phyloP scores from a whole-genome alignment of 306 rosid genomes.

The Castanospermum australe region DNA sequence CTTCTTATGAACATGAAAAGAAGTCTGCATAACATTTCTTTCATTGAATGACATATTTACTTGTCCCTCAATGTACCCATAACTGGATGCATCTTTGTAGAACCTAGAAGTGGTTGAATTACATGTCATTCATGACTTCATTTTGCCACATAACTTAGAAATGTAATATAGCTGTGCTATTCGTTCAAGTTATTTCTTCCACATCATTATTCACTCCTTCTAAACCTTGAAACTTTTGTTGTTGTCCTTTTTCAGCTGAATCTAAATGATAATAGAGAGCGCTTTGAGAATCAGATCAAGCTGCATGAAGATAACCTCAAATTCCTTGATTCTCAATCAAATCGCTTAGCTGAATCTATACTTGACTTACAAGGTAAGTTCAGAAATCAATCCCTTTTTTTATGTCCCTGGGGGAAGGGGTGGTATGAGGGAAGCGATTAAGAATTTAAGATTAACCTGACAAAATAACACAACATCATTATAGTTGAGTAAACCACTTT shows the following conservation, averaged over 20 bases:
- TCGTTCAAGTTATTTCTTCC: not conserved
- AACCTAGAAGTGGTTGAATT: not conserved
- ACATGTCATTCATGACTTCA: not conserved
- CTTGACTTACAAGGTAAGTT: slow-evolving; percentile 41
- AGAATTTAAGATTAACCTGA: not conserved
- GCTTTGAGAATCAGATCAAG: slow-evolving; percentile 17
- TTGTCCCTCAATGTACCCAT: not conserved
- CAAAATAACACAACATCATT: not conserved
- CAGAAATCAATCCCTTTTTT: not conserved
- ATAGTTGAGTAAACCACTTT: not conserved
- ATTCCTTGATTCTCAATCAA: slow-evolving; percentile 37
- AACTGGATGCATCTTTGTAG: not conserved
- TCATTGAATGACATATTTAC: not conserved
- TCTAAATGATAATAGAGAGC: not conserved
- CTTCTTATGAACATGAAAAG: not conserved
- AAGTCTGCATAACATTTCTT: not conserved
- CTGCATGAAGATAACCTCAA: slow-evolving; percentile 43
- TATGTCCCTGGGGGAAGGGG: not conserved
- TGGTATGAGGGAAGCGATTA: not conserved
- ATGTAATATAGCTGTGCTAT: not conserved
- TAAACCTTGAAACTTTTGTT: not conserved
- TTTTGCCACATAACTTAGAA: not conserved
- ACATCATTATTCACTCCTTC: not conserved
- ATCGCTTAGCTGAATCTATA: slow-evolving; percentile 34
- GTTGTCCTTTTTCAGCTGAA: slow-evolving; percentile 11